Base-by-base conservation (phyloP, 129 eudicot species). In the Dittrichia graveolens region DNA sequence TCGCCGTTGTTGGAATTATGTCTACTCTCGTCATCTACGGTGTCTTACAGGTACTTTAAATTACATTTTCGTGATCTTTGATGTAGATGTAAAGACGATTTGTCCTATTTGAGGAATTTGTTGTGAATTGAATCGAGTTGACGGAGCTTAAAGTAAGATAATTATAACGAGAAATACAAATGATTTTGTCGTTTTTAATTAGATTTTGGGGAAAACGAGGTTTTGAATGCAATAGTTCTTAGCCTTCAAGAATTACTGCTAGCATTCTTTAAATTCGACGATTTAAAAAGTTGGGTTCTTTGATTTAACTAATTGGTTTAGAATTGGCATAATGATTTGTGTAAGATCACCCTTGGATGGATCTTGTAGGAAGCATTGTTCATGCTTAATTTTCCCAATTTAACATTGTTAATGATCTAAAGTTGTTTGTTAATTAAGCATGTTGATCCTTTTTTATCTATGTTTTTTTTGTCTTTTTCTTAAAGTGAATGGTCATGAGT, bases 21-120 rank as follows among this genome's bases (percentile, higher is more conserved):
- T 82, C 92, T 10, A 87, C 98, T 45, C 92, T 94, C 59, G 89
- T 94, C 16, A 88, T 94, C 72, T 94, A 94, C 69, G 98, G 98
- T 56, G 80, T 94, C 3, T 88, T 94, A 79, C 98, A 94, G 98
- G 98, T 94, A n/a, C 60, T 38, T 46, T 59, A 16, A 8, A 18
- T 18, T 60, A 0, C 49, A 47, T 46, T 10, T 44, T 7, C 41
- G 38, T 52, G 11, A 71, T 41, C 8, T 0, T 35, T 37, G 24
- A 13, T 5, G 12, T 31, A 13, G 34, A 31, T 67, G 44, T 48
- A 7, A 34, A 19, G 35, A 11, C 4, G 47, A 58, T 46, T 14
- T 54, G 63, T 39, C 63, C 53, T 69, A 50, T 70, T 53, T 37
- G 39, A 10, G 62, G 11, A 24, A 65, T 65, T 67, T 52, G n/a